A percentile compares a stretch with the other conserved stretches of the same genome.
phyloP scores from a whole-genome alignment of 495 filamentous ascomycete species.

The Staphylotrichum longicolle region DNA sequence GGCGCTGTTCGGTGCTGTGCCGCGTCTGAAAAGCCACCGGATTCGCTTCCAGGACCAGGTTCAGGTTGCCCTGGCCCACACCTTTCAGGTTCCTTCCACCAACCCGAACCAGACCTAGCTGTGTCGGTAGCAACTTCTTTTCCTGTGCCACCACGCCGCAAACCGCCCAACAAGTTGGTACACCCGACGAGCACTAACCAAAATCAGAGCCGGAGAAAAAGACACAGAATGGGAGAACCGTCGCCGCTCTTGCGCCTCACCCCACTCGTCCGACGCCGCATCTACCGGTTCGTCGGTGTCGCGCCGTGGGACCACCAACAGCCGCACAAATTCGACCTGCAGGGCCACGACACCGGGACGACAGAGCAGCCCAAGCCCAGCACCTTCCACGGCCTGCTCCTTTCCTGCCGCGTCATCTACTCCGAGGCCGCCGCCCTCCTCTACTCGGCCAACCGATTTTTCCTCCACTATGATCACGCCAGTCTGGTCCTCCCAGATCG shows the following conservation, averaged over 20 bases:
- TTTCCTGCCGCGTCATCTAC: slow-evolving; percentile 7
- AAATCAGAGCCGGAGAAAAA: neutral
- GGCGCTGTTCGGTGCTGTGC: too few species aligned
- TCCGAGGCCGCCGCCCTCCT: slow-evolving; percentile 4
- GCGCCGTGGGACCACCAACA: neutral
- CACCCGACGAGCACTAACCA: too few species aligned
- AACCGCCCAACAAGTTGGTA: too few species aligned
- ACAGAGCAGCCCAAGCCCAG: neutral
- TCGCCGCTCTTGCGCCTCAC: slow-evolving; percentile 5
- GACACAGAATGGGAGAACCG: neutral
- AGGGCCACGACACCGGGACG: neutral
- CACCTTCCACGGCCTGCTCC: slow-evolving; percentile 5
- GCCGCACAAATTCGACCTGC: slow-evolving; percentile 5
- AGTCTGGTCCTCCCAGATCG: too few species aligned
- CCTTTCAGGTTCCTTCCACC: too few species aligned
- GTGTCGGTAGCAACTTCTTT: too few species aligned
- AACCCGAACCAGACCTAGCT: too few species aligned
- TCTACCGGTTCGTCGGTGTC: slow-evolving; percentile 1
- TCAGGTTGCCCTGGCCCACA: too few species aligned
- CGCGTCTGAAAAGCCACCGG: too few species aligned
- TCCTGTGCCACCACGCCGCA: too few species aligned
- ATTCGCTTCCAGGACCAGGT: too few species aligned
- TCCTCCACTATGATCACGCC: neutral
- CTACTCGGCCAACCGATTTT: slow-evolving; percentile 7
- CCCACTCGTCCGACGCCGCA: slow-evolving; percentile 1